These are phyloP conservation scores for Colletotrichum phormii DNA, from an alignment of 2,329 filamentous ascomycete genomes.

Conservation along the genomic window DNA sequence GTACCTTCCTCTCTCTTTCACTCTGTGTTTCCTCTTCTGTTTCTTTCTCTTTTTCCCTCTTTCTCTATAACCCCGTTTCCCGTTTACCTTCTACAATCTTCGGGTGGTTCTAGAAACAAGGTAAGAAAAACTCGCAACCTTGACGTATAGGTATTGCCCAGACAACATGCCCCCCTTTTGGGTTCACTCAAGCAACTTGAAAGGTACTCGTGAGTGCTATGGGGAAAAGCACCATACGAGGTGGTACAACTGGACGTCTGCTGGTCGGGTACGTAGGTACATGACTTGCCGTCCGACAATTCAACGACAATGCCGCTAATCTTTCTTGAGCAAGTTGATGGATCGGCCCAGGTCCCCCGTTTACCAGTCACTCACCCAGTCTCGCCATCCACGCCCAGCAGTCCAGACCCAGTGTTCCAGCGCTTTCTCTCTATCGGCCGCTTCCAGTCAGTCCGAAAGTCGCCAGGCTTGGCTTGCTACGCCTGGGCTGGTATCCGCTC, in stretches of 20 bases:
- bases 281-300: neutral
- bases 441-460: neutral
- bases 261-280: neutral
- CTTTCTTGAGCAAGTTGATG: conserved; percentile 21
- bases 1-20: neutral
- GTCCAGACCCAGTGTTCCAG: conserved; percentile 21
- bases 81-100: neutral
- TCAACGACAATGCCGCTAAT: conserved; percentile 20
- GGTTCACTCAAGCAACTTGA: neutral
- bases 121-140: neutral
- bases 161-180: neutral
- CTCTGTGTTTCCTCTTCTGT: neutral
- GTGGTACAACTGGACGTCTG: neutral
- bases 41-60: neutral
- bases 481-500: neutral
- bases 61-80: no score
- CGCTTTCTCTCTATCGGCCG: conserved; percentile 4
- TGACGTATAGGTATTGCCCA: neutral
- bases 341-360: conserved; percentile 20
- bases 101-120: neutral
- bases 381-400: conserved; percentile 1
- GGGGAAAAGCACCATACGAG: neutral
- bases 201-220: neutral
- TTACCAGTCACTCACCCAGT: neutral
- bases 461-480: neutral